Base-by-base conservation (phyloP, 257 asterid species). In the Linaria vulgaris region DNA sequence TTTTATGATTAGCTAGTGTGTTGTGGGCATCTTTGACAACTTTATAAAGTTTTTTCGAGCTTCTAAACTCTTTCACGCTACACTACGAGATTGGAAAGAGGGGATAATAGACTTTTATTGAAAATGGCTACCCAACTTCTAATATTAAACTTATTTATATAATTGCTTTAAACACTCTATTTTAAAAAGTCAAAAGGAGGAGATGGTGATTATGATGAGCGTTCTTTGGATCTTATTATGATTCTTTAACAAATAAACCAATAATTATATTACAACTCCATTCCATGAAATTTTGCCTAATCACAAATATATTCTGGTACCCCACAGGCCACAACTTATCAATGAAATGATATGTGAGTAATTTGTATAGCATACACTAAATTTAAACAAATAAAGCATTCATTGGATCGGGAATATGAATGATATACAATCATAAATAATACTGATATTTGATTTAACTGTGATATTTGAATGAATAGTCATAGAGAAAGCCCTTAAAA, bases 131-230 rank as follows among this genome's bases (percentile, higher is more conserved):
- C n/a, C n/a, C n/a, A n/a, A n/a, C n/a, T 27, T 6, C 41, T 15
- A 68, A 44, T 49, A 16, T 59, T 47, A 41, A 30, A 13, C 4
- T 25, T 66, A 24, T 23, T 38, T 16, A 58, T 57, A 22, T 50
- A 38, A 30, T 67, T 73, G 68, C 43, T 66, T 55, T 66, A 24
- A 22, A 69, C 68, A 58, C 48, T 63, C 44, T 27, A 68, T 69
- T 66, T 64, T 37, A 45, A 62, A 74, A 74, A 59, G 73, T 74
- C 78, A 74, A 70, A 55, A 74, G 21, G 72, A 44, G 52, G 24
- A 21, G 53, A 30, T 34, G 59, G n/a, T 53, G 23, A 21, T n/a
- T n/a, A n/a, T 68, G 66, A 62, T 73, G 69, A 68, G 67, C 72
- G 23, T 57, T 44, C 56, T 57, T 67, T 56, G 74, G 58, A 62